Evolutionary conservation across 306 rosid genomes (phyloP).

Genomic region (Ziziphus jujuba): DNA sequence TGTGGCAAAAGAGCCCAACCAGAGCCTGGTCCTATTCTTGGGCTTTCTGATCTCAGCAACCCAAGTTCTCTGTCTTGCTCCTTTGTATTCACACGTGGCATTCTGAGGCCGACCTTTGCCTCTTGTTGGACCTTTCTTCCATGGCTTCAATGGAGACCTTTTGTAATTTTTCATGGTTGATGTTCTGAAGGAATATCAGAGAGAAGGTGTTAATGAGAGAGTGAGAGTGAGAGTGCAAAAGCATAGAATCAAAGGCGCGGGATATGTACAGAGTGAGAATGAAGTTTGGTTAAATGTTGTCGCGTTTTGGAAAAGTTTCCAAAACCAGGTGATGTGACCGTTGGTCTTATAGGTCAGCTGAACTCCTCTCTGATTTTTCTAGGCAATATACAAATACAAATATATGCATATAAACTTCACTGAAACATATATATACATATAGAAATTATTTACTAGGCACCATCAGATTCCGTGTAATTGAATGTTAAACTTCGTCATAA

Average conservation of each 20-base stretch:
- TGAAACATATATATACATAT: too few species aligned
- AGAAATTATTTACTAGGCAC: too few species aligned
- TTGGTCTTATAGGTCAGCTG: slow-evolving; percentile 31
- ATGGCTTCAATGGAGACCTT: slow-evolving; percentile 77
- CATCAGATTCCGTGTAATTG: too few species aligned
- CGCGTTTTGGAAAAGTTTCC: slow-evolving; percentile 65
- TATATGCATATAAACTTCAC: too few species aligned
- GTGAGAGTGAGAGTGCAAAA: slow-evolving; percentile 23
- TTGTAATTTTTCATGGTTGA: slow-evolving; percentile 71
- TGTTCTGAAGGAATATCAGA: slow-evolving; percentile 11
- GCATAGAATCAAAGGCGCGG: slow-evolving; percentile 52
- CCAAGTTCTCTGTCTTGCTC: slow-evolving; percentile 95
- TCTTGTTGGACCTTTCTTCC: slow-evolving; percentile 95
- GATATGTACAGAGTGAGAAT: slow-evolving; percentile 60
- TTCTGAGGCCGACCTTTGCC: slow-evolving; percentile 98
- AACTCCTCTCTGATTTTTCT: slow-evolving; percentile 19
- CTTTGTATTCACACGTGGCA: slow-evolving; percentile 81
- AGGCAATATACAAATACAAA: background rate
- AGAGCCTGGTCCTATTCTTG: slow-evolving; percentile 85
- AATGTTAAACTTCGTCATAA: too few species aligned
- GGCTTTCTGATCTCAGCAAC: slow-evolving; percentile 98
- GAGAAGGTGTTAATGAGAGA: slow-evolving; percentile 23
- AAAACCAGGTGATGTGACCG: slow-evolving; percentile 79
- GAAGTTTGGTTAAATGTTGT: slow-evolving; percentile 74
- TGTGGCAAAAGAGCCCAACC: slow-evolving; percentile 94